These are phyloP conservation scores for Kwoniella mangroviensis DNA, from an alignment of 768 basidiomycete genomes.

Conservation along the genomic window DNA sequence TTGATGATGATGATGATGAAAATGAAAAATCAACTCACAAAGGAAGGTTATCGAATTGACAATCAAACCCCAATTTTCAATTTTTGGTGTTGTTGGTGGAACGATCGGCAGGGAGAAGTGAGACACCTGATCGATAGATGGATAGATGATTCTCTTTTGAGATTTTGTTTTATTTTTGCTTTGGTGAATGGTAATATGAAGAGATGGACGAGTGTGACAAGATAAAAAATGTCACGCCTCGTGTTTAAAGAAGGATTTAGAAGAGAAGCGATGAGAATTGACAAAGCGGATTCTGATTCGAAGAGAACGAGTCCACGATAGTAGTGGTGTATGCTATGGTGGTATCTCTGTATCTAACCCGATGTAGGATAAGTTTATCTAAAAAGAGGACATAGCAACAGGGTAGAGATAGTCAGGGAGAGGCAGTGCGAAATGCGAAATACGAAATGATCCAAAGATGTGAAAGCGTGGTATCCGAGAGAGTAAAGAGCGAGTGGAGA, in stretches of 20 bases:
- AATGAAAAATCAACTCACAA: slow-evolving; percentile 3
- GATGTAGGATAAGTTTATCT: slow-evolving; percentile 4
- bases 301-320: neutral
- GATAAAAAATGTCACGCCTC: slow-evolving; percentile 7
- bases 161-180: neutral
- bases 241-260: slow-evolving; percentile 9
- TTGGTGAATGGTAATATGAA: neutral
- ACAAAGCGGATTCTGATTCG: no score
- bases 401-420: neutral
- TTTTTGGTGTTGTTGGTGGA: neutral
- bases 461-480: neutral
- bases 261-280: neutral
- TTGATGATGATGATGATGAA: neutral
- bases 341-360: slow-evolving; percentile 1
- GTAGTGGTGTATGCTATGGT: neutral
- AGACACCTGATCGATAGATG: neutral
- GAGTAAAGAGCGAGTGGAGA: neutral
- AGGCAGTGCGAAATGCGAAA: slow-evolving; percentile 1
- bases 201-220: neutral
- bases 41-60: neutral
- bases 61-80: slow-evolving; percentile 6
- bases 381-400: slow-evolving; percentile 16
- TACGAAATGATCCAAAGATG: neutral
- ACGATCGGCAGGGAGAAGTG: neutral
- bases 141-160: neutral